A percentile compares a stretch with the other conserved stretches of the same genome.
These are phyloP conservation scores for Malassezia sp. DNA, from an alignment of 1,284 basidiomycete genomes.

Conservation along the genomic window DNA sequence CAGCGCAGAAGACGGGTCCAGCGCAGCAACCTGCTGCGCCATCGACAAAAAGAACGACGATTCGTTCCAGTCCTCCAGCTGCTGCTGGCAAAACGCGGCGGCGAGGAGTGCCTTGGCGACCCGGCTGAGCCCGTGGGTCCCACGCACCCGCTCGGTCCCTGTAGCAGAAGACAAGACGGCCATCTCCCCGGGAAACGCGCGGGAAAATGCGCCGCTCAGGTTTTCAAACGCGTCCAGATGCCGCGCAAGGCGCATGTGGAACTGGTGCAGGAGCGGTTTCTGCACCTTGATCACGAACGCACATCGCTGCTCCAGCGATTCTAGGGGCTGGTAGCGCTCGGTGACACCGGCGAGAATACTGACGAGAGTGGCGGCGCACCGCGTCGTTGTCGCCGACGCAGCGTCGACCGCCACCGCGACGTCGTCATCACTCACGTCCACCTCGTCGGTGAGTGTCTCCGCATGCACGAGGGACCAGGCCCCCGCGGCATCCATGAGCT, in stretches of 20 bases:
- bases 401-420: background rate
- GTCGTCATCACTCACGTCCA: constrained; percentile 39
- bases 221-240: constrained; percentile 88
- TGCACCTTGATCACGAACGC: constrained; percentile 76
- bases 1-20: constrained; percentile 1
- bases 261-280: constrained; percentile 67
- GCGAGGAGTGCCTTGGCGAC: constrained; percentile 36
- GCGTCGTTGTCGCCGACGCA: constrained; percentile 19
- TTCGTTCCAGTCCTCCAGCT: constrained; percentile 31
- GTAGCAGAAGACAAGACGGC: constrained; percentile 10
- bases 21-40: constrained; percentile 17
- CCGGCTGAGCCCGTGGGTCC: constrained; percentile 31
- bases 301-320: constrained; percentile 62
- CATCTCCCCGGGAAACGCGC: constrained; percentile 70
- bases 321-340: constrained; percentile 82
- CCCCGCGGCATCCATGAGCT: constrained; percentile 65
- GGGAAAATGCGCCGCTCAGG: constrained; percentile 66
- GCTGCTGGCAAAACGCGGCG: constrained; percentile 22
- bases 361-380: constrained; percentile 23
- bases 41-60: constrained; percentile 29
- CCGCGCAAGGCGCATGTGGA: constrained; percentile 64
- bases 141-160: constrained; percentile 33
- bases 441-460: constrained; percentile 52
- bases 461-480: constrained; percentile 73
- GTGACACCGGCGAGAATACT: constrained; percentile 29